phyloP scores from a whole-genome alignment of 108 stramenopile species.

The Cyclotella atomus region DNA sequence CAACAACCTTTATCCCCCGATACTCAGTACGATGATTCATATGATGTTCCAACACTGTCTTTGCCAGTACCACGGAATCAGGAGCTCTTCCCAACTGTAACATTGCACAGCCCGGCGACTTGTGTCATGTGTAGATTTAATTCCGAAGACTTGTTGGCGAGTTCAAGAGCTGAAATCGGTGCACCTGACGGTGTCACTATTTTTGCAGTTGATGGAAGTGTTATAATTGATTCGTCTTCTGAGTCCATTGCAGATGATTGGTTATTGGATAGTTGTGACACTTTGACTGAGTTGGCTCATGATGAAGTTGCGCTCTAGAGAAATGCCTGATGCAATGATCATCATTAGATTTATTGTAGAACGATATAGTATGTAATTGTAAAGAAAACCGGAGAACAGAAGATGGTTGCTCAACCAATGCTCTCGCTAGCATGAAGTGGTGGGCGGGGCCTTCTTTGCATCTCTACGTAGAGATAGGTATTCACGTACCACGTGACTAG shows the following conservation, averaged over 20 bases:
- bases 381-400: too few relatives aligned
- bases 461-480: too few relatives aligned
- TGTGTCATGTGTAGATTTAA: conserved; percentile 91
- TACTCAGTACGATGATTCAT: conserved; percentile 1
- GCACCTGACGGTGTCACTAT: conserved; percentile 81
- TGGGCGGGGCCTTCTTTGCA: too few relatives aligned
- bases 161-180: conserved; percentile 74
- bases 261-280: conserved; percentile 18
- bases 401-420: too few relatives aligned
- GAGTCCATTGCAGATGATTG: conserved; percentile 11
- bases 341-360: too few relatives aligned
- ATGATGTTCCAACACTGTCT: conserved; percentile 51
- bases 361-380: too few relatives aligned
- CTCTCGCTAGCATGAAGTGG: too few relatives aligned
- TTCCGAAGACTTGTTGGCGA: conserved; percentile 83
- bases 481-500: too few relatives aligned
- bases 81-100: conserved; percentile 93
- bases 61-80: conserved; percentile 84
- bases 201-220: conserved; percentile 93
- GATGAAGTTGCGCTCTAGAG: conserved; percentile 20
- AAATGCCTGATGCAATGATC: neutral
- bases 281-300: conserved; percentile 2
- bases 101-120: conserved; percentile 87
- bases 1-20: conserved; percentile 15
- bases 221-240: conserved; percentile 57